phyloP scores from a whole-genome alignment of 176 grass and related monocot genomes.

The Triticum monococcum region DNA sequence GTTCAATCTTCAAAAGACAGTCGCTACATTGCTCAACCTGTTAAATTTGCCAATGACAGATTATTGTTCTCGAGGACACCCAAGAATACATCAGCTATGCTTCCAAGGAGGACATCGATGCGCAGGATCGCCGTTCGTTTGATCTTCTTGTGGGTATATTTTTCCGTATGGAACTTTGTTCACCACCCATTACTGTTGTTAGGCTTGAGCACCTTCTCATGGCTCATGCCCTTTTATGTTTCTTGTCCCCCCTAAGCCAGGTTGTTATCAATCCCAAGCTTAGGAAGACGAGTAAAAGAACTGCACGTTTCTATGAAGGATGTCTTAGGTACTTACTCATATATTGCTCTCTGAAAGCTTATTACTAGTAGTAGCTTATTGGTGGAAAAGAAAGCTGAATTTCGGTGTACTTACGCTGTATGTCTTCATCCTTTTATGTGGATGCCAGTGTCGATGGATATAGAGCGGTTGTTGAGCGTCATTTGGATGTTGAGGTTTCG shows the following conservation, averaged over 20 bases:
- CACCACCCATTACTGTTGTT: not conserved
- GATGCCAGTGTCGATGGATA: constrained; percentile 82
- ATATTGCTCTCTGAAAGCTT: constrained; percentile 15
- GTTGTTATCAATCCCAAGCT: constrained; percentile 89
- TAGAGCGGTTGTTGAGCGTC: constrained; percentile 65
- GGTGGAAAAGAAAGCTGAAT: not conserved
- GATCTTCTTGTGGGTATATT: constrained; percentile 74
- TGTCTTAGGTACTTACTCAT: constrained; percentile 68
- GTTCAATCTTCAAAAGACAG: not conserved
- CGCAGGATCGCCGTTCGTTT: constrained; percentile 73
- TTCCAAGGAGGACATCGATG: constrained; percentile 57
- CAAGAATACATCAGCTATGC: constrained; percentile 93
- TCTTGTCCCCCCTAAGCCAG: constrained; percentile 28
- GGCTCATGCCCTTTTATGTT: not conserved
- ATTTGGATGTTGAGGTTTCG: constrained; percentile 88
- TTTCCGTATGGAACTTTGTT: not conserved
- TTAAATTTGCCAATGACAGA: constrained; percentile 42
- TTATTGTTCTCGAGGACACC: constrained; percentile 92
- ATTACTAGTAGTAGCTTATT: not conserved
- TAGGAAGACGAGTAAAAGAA: constrained; percentile 68
- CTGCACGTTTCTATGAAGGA: constrained; percentile 82
- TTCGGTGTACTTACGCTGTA: not conserved
- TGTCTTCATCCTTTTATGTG: constrained; percentile 12
- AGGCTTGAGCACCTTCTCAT: not conserved
- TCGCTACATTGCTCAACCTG: not conserved